A percentile compares a stretch with the other conserved stretches of the same genome.
phyloP scores from a whole-genome alignment of 805 yeast genomes.

The Zygosaccharomyces kombuchaensis region DNA sequence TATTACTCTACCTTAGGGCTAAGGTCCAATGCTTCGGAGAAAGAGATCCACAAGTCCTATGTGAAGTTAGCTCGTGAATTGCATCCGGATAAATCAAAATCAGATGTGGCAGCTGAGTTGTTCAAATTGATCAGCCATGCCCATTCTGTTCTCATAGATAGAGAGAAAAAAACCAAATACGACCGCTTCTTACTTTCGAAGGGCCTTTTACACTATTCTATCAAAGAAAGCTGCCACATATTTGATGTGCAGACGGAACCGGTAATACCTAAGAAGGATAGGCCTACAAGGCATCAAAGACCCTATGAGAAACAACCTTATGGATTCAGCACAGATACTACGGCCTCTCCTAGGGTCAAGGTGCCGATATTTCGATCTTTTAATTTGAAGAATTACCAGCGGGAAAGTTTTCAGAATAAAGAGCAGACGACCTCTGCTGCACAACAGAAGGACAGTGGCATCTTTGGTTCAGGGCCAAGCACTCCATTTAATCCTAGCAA shows the following conservation, averaged over 20 bases:
- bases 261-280: constrained; percentile 1
- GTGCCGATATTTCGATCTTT: constrained; percentile 27
- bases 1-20: constrained; percentile 31
- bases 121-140: constrained; percentile 33
- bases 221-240: constrained; percentile 6
- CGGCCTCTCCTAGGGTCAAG: constrained; percentile 8
- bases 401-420: constrained; percentile 8
- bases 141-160: constrained; percentile 29
- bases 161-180: constrained; percentile 19
- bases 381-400: constrained; percentile 29
- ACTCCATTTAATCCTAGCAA: background rate
- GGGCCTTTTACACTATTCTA: constrained; percentile 20
- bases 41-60: constrained; percentile 67
- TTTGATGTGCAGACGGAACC: background rate
- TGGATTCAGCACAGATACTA: constrained; percentile 27
- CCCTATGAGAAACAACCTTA: constrained; percentile 36
- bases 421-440: constrained; percentile 3
- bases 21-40: constrained; percentile 22
- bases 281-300: constrained; percentile 15
- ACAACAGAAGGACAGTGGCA: constrained; percentile 1
- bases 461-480: constrained; percentile 2
- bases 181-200: constrained; percentile 18
- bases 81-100: constrained; percentile 78
- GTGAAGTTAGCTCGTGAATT: constrained; percentile 64
- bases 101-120: constrained; percentile 31